Base-by-base conservation (phyloP, 1,284 basidiomycete species). In the Cystobasidium slooffiae region DNA sequence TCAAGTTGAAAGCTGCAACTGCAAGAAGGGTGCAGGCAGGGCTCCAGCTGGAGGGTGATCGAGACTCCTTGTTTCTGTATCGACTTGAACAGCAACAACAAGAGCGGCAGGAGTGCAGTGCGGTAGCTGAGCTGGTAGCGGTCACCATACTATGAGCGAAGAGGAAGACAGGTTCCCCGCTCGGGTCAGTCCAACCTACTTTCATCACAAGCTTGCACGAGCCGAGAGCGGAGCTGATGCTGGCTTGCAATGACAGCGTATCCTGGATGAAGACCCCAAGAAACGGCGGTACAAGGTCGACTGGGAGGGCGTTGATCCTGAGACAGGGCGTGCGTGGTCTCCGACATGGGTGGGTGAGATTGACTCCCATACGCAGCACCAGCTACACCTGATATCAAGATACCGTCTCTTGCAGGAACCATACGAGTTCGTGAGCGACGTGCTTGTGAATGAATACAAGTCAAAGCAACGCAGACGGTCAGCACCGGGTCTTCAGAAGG, bases 321-420 rank as follows among this genome's bases (percentile, higher is more conserved):
- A 58, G 0, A 80, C 78, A 9, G 78, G 78, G 0, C 44, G 78
- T 41, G 69, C 61, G 6, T 82, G 77, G 77, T 62, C 70, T 43
- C 78, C 79, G 3, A 77, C 78, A 1, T 82, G 82, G 82, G 79
- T 82, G 82, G 82, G 79, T 79, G 44, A 37, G 64, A 9, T 20
- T 14, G 10, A 1, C 18, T 6, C n/a, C n/a, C 18, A 20, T 1
- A 7, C 18, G 47, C 7, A 39, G 20, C 7, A 41, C 20, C 31
- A 39, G 6, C 44, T n/a, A 51, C 47, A 1, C 16, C 6, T 52
- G 6, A 20, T 49, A 18, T 46, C 59, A 14, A 10, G 22, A 31
- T 49, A 18, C 41, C 49, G 24, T 31, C 12, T 16, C 64, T 41
- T 56, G 10, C 70, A 73, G 70, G 70, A 73, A 56, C 70, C 70